phyloP scores from a whole-genome alignment of 1,284 basidiomycete genomes.

The Laetiporus sulphureus region DNA sequence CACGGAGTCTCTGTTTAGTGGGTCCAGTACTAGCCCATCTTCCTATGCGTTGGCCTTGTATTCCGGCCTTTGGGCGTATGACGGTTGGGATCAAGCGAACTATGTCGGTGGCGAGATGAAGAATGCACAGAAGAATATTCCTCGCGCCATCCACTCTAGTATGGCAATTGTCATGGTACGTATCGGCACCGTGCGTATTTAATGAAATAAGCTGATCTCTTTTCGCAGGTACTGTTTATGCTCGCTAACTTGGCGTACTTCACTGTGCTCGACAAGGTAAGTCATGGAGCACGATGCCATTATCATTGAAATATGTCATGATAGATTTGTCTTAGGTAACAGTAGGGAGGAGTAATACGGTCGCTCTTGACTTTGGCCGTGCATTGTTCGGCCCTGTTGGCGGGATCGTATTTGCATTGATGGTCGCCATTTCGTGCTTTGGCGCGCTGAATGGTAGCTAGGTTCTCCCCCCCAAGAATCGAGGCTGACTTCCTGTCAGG shows the following conservation, averaged over 20 bases:
- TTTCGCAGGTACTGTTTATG: slow-evolving; percentile 60
- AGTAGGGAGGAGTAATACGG: slow-evolving; percentile 82
- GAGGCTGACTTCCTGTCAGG: slow-evolving; percentile 36
- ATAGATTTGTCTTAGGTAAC: slow-evolving; percentile 33
- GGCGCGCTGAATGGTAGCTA: slow-evolving; percentile 77
- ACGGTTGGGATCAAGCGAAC: slow-evolving; percentile 89
- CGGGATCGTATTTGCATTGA: slow-evolving; percentile 79
- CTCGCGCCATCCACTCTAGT: slow-evolving; percentile 83
- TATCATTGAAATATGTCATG: not conserved
- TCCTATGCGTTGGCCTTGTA: slow-evolving; percentile 92
- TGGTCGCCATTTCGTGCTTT: slow-evolving; percentile 93
- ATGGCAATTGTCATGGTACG: slow-evolving; percentile 73
- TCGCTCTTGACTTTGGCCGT: slow-evolving; percentile 91
- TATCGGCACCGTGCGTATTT: no score
- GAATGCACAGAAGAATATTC: slow-evolving; percentile 81
- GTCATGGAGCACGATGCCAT: slow-evolving; percentile 5
- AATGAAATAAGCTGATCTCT: no score
- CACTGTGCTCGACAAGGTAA: slow-evolving; percentile 79
- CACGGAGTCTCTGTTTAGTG: slow-evolving; percentile 61
- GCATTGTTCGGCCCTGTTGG: slow-evolving; percentile 82
- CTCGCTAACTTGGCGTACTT: slow-evolving; percentile 90
- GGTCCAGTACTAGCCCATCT: slow-evolving; percentile 73
- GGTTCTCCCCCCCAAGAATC: no score
- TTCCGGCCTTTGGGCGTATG: slow-evolving; percentile 93
- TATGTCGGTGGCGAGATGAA: slow-evolving; percentile 93